phyloP scores from a whole-genome alignment of 2,329 filamentous ascomycete species.

The Didymella keratinophila region DNA sequence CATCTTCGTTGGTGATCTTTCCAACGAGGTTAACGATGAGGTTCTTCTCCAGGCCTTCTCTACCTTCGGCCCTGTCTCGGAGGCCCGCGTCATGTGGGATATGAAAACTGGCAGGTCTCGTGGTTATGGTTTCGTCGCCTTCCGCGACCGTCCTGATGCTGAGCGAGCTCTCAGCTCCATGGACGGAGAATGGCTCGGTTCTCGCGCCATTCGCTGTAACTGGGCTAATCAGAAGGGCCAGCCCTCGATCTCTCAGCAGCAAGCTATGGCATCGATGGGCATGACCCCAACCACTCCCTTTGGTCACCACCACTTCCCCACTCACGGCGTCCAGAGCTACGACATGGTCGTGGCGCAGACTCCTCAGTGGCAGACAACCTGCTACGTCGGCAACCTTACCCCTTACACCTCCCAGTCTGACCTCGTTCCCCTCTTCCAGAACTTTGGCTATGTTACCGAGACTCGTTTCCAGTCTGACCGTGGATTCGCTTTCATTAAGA shows the following conservation, averaged over 20 bases:
- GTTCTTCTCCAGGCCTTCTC: constrained; percentile 93
- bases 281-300: constrained; percentile 97
- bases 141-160: constrained; percentile 90
- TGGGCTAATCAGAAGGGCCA: constrained; percentile 99
- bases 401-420: constrained; percentile 98
- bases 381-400: constrained; percentile 96
- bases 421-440: constrained; percentile 96
- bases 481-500: constrained; percentile 98
- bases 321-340: constrained; percentile 94
- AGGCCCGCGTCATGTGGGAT: constrained; percentile 99
- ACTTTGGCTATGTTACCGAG: constrained; percentile 97
- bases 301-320: constrained; percentile 96
- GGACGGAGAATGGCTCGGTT: constrained; percentile 99
- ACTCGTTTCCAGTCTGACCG: constrained; percentile 98
- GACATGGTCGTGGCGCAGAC: constrained; percentile 97
- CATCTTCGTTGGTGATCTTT: constrained; percentile 97
- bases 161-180: constrained; percentile 97
- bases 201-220: constrained; percentile 97
- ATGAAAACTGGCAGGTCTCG: constrained; percentile 99
- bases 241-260: constrained; percentile 96
- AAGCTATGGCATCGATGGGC: constrained; percentile 96
- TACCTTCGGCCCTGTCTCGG: constrained; percentile 92
- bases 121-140: constrained; percentile 97
- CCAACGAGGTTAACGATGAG: constrained; percentile 98
- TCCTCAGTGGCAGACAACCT: constrained; percentile 96